These are phyloP conservation scores for Phytophthora sp. DNA, from an alignment of 352 stramenopile species.

Conservation along the genomic window DNA sequence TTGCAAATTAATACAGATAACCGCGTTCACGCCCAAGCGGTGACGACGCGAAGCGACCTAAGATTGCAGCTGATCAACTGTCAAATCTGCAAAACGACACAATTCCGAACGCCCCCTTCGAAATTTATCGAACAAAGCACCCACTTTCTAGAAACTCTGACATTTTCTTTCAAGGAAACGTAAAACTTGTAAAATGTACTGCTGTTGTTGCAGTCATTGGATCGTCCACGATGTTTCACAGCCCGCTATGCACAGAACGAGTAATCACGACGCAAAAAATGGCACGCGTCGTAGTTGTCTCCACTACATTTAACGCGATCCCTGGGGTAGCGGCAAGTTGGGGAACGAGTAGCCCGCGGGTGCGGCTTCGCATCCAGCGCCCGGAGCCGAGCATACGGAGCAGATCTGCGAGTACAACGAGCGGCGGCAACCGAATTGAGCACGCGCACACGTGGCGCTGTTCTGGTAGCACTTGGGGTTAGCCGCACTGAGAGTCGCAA, in stretches of 20 bases:
- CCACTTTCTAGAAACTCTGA: too few species aligned
- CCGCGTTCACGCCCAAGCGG: too few species aligned
- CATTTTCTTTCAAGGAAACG: too few species aligned
- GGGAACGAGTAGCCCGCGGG: slow-evolving; percentile 8
- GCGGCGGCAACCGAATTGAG: slow-evolving; percentile 61
- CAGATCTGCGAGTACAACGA: slow-evolving; percentile 63
- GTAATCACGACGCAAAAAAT: not conserved
- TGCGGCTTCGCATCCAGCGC: slow-evolving; percentile 3
- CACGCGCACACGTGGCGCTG: slow-evolving; percentile 48
- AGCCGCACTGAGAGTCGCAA: slow-evolving; percentile 32
- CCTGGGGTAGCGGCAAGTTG: not conserved
- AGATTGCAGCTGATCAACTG: too few species aligned
- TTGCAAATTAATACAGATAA: too few species aligned
- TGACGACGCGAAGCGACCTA: too few species aligned
- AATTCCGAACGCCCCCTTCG: too few species aligned
- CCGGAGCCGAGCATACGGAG: slow-evolving; percentile 42
- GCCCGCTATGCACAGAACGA: slow-evolving; percentile 3
- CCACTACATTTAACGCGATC: not conserved
- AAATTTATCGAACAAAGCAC: too few species aligned
- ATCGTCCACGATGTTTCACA: not conserved
- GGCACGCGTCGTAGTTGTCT: not conserved
- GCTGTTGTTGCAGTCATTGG: not conserved
- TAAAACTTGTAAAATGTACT: slow-evolving; percentile 4
- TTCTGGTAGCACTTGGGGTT: slow-evolving; percentile 76
- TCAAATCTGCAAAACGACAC: too few species aligned